Percentiles rank a stretch among this genome's conserved stretches.
phyloP scores from a whole-genome alignment of 768 basidiomycete genomes.

The Exidia glandulosa region DNA sequence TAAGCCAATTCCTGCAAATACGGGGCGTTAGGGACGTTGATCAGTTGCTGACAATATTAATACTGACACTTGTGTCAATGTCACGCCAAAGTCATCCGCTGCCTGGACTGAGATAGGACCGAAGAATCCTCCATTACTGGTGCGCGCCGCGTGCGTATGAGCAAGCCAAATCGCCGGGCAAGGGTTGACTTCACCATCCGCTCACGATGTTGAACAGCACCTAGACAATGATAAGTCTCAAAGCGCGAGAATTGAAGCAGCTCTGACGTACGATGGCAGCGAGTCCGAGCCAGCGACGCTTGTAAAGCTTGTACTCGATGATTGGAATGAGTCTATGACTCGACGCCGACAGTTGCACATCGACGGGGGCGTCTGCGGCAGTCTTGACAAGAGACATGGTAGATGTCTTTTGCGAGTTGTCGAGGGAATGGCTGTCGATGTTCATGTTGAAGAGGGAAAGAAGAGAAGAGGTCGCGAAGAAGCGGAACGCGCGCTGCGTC shows the following conservation, averaged over 20 bases:
- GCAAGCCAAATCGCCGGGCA: too few species aligned
- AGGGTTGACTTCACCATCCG: background rate
- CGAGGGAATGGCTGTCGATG: too few species aligned
- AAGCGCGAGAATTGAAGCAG: background rate
- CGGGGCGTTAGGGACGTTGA: background rate
- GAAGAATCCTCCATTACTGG: background rate
- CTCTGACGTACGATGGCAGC: constrained; percentile 60
- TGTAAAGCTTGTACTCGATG: constrained; percentile 51
- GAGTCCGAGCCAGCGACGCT: constrained; percentile 73
- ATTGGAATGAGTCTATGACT: background rate
- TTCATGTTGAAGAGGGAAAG: too few species aligned
- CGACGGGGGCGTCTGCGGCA: background rate
- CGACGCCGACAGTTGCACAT: background rate
- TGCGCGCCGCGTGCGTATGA: background rate
- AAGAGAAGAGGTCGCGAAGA: too few species aligned
- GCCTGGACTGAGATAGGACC: constrained; percentile 17
- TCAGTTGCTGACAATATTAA: background rate
- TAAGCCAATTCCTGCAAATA: constrained; percentile 54
- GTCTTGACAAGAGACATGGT: too few species aligned
- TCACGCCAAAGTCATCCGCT: constrained; percentile 50
- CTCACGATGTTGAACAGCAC: background rate
- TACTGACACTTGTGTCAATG: constrained; percentile 44
- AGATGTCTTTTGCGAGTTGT: too few species aligned
- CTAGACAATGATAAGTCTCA: background rate
- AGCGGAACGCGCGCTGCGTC: too few species aligned